Conservation (phyloP, 2,329 filamentous ascomycete genomes). For the Fusarium concolor region DNA sequence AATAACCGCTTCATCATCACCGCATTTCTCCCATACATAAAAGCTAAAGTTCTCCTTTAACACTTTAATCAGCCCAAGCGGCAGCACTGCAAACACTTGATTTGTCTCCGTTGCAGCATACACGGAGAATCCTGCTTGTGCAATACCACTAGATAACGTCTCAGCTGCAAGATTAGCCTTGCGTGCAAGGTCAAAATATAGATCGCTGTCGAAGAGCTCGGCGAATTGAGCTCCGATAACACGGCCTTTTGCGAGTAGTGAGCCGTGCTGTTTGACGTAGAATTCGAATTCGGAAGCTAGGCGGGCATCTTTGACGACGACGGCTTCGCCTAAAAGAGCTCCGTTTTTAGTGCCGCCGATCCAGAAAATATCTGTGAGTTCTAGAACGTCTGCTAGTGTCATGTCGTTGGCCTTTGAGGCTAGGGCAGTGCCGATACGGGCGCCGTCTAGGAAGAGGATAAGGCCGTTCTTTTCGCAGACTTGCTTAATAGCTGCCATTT, state of each 20-base stretch:
- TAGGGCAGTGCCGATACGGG: conserved; percentile 58
- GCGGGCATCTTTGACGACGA: conserved; percentile 57
- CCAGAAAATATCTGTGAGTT: conserved; percentile 65
- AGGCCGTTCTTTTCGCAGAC: conserved; percentile 57
- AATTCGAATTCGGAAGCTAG: conserved; percentile 62
- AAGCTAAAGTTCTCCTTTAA: conserved; percentile 59
- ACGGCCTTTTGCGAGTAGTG: conserved; percentile 61
- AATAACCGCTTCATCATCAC: conserved; percentile 55
- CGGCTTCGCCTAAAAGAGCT: conserved; percentile 62
- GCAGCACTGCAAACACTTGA: conserved; percentile 62
- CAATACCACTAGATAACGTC: conserved; percentile 57
- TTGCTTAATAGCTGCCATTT: conserved; percentile 56
- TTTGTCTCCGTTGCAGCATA: conserved; percentile 62
- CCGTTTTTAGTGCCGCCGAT: conserved; percentile 66
- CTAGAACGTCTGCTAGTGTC: conserved; percentile 57
- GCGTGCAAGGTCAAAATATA: conserved; percentile 60
- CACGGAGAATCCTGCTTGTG: conserved; percentile 55
- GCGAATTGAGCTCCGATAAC: conserved; percentile 63
- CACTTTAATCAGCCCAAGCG: conserved; percentile 51
- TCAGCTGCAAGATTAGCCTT: conserved; percentile 59
- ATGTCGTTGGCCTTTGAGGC: conserved; percentile 57
- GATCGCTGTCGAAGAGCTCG: conserved; percentile 58
- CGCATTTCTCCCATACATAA: conserved; percentile 60
- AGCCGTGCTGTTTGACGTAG: conserved; percentile 64
- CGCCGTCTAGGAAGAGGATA: conserved; percentile 61